Base-by-base conservation (phyloP, 768 basidiomycete genomes). In the Candolleomyces eurysporus region DNA sequence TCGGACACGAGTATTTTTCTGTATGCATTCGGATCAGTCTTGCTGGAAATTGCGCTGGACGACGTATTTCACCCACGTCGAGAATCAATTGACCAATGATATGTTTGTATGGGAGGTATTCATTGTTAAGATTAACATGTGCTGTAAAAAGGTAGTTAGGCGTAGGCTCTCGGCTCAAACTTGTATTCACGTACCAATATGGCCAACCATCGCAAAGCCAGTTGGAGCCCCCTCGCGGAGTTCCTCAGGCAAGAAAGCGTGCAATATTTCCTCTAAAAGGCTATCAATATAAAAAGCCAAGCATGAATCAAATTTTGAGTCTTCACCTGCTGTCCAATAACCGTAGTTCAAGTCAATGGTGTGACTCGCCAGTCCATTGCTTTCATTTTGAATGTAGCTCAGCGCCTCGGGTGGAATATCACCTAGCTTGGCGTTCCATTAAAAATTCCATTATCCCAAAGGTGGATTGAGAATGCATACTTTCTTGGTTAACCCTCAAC, bases 21-120 rank as follows among this genome's bases (percentile, higher is more conserved):
- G 48, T 32, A 1, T 22, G 17, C 17, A 26, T n/a, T 32, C 39
- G 19, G 43, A 53, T 49, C 36, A 39, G 21, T 42, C 31, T 3
- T 55, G 17, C 16, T 39, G 36, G 21, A 67, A 55, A 46, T 16
- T 21, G 60, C 57, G 31, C 54, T 42, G 49, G 58, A 32, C 61
- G 60, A 13, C 13, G 45, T 36, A 36, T 36, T 7, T 8, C 5
- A 64, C 91, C 65, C 66, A 93, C 96, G 73, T 98, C 95, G 45
- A 98, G 78, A 46, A 98, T 85, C 40, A 98, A 83, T 74, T 96
- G 89, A 0, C 96, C 97, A 66, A 99, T 97, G 32, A 94, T 72
- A 66, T 91, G 74, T 71, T 94, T 94, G 77, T 91, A 98, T 2
- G 95, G 94, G 32, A 98, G 72, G 76, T 96, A 98, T 71, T 95